Percentiles rank a stretch among this genome's conserved stretches.
Conservation (phyloP, 2,329 filamentous ascomycete genomes). For the Hymenoscyphus repandus region DNA sequence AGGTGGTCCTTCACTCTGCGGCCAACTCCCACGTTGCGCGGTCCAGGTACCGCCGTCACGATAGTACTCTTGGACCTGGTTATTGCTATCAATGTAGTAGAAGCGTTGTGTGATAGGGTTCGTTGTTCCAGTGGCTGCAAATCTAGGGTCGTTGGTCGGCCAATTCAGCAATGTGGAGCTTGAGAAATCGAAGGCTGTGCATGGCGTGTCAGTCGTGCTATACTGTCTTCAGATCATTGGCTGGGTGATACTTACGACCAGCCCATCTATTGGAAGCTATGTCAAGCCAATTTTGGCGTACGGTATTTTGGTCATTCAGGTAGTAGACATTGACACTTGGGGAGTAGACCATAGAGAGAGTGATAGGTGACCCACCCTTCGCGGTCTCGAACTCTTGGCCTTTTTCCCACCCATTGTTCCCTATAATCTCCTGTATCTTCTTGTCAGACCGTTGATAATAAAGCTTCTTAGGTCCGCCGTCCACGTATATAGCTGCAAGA, state of each 20-base stretch:
- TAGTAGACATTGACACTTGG: background rate
- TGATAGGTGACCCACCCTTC: background rate
- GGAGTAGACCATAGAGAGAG: background rate
- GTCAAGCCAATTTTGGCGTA: background rate
- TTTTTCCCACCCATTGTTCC: background rate
- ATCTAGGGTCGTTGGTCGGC: background rate
- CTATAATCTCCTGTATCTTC: background rate
- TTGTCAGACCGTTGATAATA: background rate
- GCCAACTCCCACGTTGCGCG: background rate
- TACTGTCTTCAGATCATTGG: background rate
- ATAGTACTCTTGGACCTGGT: background rate
- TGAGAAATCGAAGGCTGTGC: background rate
- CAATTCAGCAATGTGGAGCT: background rate
- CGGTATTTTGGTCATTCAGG: background rate
- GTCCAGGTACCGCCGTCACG: background rate
- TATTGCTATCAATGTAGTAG: background rate
- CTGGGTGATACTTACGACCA: background rate
- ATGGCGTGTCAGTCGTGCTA: background rate
- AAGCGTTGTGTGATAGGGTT: background rate
- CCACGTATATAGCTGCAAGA: background rate
- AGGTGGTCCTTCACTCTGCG: background rate
- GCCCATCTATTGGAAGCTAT: background rate
- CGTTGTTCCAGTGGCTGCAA: background rate
- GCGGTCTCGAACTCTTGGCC: background rate
- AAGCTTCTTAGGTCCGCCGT: background rate